Conservation (phyloP, 2,329 filamentous ascomycete species). For the Elsinoe necatrix region DNA sequence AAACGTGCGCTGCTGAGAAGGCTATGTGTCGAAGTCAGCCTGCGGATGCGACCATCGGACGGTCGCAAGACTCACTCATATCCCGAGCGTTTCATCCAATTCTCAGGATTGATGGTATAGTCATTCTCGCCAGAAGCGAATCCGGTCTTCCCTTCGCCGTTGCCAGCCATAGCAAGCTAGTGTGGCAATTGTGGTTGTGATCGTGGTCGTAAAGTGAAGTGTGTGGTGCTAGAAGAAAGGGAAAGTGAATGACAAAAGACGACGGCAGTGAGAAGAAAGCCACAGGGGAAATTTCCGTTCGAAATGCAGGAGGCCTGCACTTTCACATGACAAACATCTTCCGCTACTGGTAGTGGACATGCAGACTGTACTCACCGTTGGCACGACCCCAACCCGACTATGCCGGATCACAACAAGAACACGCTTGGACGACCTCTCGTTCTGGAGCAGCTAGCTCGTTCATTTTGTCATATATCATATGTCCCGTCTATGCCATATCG, state of each 20-base stretch:
- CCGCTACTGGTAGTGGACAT: neutral
- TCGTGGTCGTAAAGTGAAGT: no score
- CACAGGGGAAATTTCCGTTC: neutral
- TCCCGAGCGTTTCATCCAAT: neutral
- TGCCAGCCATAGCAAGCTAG: neutral
- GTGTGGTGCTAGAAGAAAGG: neutral
- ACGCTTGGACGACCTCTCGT: no score
- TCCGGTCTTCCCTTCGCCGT: neutral
- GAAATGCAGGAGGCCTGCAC: neutral
- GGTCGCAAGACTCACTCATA: neutral
- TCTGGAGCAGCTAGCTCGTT: neutral
- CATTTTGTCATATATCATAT: neutral
- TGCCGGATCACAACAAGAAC: neutral
- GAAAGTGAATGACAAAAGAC: neutral
- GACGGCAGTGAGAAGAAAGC: neutral
- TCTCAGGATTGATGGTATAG: neutral
- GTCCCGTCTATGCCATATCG: neutral
- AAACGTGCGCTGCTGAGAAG: neutral
- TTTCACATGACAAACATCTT: neutral
- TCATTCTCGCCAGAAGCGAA: neutral
- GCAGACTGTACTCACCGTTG: no score
- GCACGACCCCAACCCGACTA: neutral
- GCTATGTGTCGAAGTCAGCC: neutral
- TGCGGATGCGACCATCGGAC: neutral
- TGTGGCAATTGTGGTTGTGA: no score